Base-by-base conservation (phyloP, 345 rosid species). In the Angophora floribunda region DNA sequence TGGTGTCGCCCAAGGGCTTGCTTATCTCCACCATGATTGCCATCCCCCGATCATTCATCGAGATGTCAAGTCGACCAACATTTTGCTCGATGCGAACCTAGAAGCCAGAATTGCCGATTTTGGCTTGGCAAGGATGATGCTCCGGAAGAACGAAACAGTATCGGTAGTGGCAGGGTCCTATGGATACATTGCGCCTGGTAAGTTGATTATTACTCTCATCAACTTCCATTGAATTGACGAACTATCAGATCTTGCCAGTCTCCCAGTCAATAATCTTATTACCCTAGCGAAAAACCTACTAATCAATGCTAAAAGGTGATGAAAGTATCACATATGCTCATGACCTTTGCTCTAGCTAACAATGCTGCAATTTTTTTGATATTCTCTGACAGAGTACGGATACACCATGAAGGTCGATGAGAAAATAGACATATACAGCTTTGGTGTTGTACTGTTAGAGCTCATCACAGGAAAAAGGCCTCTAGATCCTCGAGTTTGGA, bases 141-240 rank as follows among this genome's bases (percentile, higher is more conserved):
- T 92, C 53, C 91, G 94, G 53, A 96, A 93, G 94, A 96, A 97
- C 28, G 99, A 97, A 91, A 97, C 98, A 30, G 97, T 96, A 86
- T 96, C 98, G 3, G 92, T 96, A 96, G 99, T 97, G 86, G 99
- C 99, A 49, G 99, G 99, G 55, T 97, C 99, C n/a, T 96, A 95
- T 87, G 98, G 99, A 24, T 97, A 96, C 93, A 97, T 97, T 13
- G 99, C 99, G 70, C 98, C 98, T 14, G 98, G 99, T 97, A 91
- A 90, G 90, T 87, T 51, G 47, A n/a, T 85, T 28, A 22, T 32
- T 52, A 86, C 52, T 55, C 44, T 28, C 78, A 22, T 44, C 19
- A 1, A 19, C 49, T 41, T 75, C 7, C 28, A 75, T 41, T 2
- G 28, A 9, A 75, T 75, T 75, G 49, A 75, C 17, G 26, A 17